Evolutionary conservation across 176 grass and related monocot genomes (phyloP).

Genomic region (Neostapfia colusana): DNA sequence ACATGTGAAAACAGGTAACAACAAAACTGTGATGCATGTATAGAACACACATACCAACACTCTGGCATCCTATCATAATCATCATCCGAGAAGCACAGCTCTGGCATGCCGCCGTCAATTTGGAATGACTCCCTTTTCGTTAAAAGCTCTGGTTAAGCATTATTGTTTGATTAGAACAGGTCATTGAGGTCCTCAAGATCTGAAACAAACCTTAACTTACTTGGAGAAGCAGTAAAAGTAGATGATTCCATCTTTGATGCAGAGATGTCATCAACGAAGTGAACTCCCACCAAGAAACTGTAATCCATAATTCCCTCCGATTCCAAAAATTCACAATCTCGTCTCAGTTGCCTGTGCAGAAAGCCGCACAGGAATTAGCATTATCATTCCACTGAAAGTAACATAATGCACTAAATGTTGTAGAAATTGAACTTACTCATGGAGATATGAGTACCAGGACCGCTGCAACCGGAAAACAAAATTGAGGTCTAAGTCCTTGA

Average conservation of each 20-base stretch:
- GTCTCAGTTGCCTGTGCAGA: conserved; percentile 64
- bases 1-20: background rate
- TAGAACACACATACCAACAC: conserved; percentile 52
- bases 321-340: conserved; percentile 89
- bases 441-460: conserved; percentile 68
- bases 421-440: conserved; percentile 63
- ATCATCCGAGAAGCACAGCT: conserved; percentile 60
- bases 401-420: conserved; percentile 8
- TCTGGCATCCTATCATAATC: conserved; percentile 66
- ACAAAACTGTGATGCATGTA: background rate
- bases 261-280: conserved; percentile 77
- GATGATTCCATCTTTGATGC: conserved; percentile 57
- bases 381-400: background rate
- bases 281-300: conserved; percentile 89
- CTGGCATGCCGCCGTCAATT: conserved; percentile 40
- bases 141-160: conserved; percentile 53
- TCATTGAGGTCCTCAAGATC: background rate
- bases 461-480: conserved; percentile 83
- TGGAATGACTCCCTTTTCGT: conserved; percentile 67
- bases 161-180: conserved; percentile 37
- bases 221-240: conserved; percentile 63
- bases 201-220: conserved; percentile 51
- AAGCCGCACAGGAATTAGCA: conserved; percentile 17
- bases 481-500: conserved; percentile 96
- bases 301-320: conserved; percentile 93